phyloP scores from a whole-genome alignment of 768 basidiomycete genomes.

The Auricularia cornea region DNA sequence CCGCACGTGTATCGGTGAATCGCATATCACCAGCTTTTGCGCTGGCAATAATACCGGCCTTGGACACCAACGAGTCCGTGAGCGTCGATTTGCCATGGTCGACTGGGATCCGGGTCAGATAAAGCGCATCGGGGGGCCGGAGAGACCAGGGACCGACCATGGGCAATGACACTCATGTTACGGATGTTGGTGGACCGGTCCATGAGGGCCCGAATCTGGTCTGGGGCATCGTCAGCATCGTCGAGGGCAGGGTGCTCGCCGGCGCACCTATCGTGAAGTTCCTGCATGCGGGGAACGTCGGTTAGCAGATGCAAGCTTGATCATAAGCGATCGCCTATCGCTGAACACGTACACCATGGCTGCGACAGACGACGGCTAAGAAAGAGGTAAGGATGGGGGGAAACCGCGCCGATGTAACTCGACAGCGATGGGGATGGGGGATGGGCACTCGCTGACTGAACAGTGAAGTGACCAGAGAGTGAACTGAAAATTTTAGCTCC shows the following conservation, averaged over 20 bases:
- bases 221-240: conserved; percentile 30
- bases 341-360: conserved; percentile 8
- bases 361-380: neutral
- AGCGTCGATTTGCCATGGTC: conserved; percentile 99
- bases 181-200: conserved; percentile 86
- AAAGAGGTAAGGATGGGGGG: neutral
- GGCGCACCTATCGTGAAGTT: conserved; percentile 83
- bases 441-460: too few relatives aligned
- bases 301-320: neutral
- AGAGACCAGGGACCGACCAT: conserved; percentile 46
- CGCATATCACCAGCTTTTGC: conserved; percentile 95
- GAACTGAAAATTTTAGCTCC: too few relatives aligned
- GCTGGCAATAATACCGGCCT: conserved; percentile 96
- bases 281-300: conserved; percentile 32
- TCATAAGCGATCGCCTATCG: neutral
- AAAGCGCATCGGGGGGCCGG: neutral
- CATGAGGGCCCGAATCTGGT: conserved; percentile 84
- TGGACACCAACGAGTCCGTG: conserved; percentile 97
- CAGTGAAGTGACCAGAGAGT: too few relatives aligned
- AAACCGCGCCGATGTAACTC: neutral
- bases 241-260: neutral
- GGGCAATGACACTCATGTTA: conserved; percentile 92
- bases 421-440: neutral
- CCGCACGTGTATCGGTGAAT: conserved; percentile 93
- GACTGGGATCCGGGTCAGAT: conserved; percentile 42